Percentiles rank a stretch among this genome's conserved stretches.
These are phyloP conservation scores for Cytidiella melzeri DNA, from an alignment of 768 basidiomycete species.

Conservation along the genomic window DNA sequence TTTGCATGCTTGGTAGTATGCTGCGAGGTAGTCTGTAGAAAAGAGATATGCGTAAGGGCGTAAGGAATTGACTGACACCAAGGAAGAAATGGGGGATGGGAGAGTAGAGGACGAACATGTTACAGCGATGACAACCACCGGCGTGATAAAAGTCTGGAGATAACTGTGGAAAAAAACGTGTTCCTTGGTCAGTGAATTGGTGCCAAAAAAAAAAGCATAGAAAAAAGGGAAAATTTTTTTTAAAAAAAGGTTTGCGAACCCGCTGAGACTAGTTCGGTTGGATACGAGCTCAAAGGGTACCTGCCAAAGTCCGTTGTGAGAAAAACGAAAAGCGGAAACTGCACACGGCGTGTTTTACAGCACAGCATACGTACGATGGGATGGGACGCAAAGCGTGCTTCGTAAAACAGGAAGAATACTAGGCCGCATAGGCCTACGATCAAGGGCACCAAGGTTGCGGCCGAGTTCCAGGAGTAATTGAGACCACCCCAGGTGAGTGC, in stretches of 20 bases:
- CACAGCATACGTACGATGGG: conserved; percentile 28
- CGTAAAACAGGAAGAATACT: conserved; percentile 33
- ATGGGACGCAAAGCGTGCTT: conserved; percentile 24
- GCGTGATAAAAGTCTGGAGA: conserved; percentile 19
- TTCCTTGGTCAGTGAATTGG: background rate
- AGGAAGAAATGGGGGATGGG: conserved; percentile 12
- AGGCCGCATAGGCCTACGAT: conserved; percentile 30
- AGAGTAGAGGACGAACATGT: background rate
- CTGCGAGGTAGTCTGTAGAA: conserved; percentile 33
- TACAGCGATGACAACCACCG: background rate
- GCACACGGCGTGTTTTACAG: background rate
- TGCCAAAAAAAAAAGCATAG: background rate
- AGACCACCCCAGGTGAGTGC: conserved; percentile 30
- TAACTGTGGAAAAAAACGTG: conserved; percentile 16
- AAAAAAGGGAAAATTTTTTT: background rate
- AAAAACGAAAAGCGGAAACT: background rate
- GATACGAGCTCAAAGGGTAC: conserved; percentile 21
- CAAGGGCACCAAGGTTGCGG: conserved; percentile 29
- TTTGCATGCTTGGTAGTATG: conserved; percentile 39
- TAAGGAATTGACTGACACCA: background rate
- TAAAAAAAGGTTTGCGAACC: conserved; percentile 9
- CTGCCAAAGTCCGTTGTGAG: conserved; percentile 4
- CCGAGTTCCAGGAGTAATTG: conserved; percentile 27
- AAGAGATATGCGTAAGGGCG: background rate
- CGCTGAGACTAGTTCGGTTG: conserved; percentile 26